Conservation (phyloP, 495 filamentous ascomycete species). For the Neurospora sp. region DNA sequence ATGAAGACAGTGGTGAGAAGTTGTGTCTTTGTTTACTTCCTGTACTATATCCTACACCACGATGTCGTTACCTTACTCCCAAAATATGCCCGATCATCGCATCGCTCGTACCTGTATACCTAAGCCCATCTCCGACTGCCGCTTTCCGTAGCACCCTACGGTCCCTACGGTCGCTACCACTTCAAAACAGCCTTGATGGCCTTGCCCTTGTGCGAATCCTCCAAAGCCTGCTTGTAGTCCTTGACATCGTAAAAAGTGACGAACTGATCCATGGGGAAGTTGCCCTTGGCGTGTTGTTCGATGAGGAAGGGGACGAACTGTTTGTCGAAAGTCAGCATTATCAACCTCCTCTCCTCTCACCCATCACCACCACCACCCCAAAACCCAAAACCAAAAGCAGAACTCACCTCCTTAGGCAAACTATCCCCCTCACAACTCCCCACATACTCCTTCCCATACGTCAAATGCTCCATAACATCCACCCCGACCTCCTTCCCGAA, state of each 20-base stretch:
- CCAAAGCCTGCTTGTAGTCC: slow-evolving; percentile 16
- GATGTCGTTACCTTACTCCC: background rate
- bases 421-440: slow-evolving; percentile 21
- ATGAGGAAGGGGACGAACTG: slow-evolving; percentile 31
- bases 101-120: background rate
- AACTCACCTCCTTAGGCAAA: slow-evolving; percentile 13
- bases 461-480: slow-evolving; percentile 18
- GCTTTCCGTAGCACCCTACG: background rate
- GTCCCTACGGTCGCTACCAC: slow-evolving; percentile 5
- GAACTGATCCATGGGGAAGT: slow-evolving; percentile 33
- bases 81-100: background rate
- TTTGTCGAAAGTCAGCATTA: no score
- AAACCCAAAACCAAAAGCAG: background rate
- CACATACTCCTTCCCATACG: slow-evolving; percentile 24
- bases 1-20: background rate
- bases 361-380: background rate
- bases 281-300: slow-evolving; percentile 29
- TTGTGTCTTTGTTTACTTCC: background rate
- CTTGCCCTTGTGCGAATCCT: slow-evolving; percentile 15
- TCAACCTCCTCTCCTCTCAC: no score
- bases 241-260: slow-evolving; percentile 17
- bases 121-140: background rate
- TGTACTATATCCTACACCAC: background rate
- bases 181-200: slow-evolving; percentile 20
- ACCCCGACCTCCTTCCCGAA: slow-evolving; percentile 10